Percentiles rank a stretch among this genome's conserved stretches.
These are phyloP conservation scores for Claviceps maximensis DNA, from an alignment of 2,329 filamentous ascomycete genomes.

Conservation along the genomic window DNA sequence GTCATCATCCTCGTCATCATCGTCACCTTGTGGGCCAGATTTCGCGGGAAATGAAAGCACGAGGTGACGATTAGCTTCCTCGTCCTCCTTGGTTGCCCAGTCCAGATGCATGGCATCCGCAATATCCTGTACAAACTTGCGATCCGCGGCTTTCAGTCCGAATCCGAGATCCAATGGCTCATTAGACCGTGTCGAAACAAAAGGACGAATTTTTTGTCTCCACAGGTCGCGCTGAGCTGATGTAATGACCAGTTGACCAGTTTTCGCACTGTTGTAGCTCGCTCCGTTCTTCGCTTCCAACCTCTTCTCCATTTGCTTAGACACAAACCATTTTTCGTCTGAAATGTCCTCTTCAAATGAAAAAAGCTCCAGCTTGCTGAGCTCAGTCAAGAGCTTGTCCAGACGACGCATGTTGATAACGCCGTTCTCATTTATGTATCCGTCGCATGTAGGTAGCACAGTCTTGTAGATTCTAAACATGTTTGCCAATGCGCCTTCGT, in stretches of 20 bases:
- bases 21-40: constrained; percentile 44
- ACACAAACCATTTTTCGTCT: constrained; percentile 83
- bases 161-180: constrained; percentile 60
- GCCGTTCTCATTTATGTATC: constrained; percentile 93
- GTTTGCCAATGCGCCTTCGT: constrained; percentile 87
- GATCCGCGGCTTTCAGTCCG: constrained; percentile 66
- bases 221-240: constrained; percentile 72
- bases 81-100: constrained; percentile 45
- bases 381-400: constrained; percentile 62
- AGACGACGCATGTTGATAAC: constrained; percentile 79
- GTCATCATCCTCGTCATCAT: constrained; percentile 23
- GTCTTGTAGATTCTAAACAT: constrained; percentile 98
- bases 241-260: constrained; percentile 57
- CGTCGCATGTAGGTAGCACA: constrained; percentile 72
- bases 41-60: constrained; percentile 32
- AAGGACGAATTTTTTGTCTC: constrained; percentile 66
- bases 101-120: constrained; percentile 48
- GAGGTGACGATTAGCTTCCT: constrained; percentile 40
- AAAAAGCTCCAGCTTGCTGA: constrained; percentile 80
- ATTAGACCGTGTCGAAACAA: constrained; percentile 55
- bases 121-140: constrained; percentile 84
- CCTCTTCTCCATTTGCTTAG: constrained; percentile 64
- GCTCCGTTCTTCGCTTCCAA: constrained; percentile 42
- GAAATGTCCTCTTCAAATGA: constrained; percentile 85
- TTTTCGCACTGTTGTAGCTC: constrained; percentile 38